A percentile compares a stretch with the other conserved stretches of the same genome.
phyloP scores from a whole-genome alignment of 768 basidiomycete genomes.

The Mycena belliarum region DNA sequence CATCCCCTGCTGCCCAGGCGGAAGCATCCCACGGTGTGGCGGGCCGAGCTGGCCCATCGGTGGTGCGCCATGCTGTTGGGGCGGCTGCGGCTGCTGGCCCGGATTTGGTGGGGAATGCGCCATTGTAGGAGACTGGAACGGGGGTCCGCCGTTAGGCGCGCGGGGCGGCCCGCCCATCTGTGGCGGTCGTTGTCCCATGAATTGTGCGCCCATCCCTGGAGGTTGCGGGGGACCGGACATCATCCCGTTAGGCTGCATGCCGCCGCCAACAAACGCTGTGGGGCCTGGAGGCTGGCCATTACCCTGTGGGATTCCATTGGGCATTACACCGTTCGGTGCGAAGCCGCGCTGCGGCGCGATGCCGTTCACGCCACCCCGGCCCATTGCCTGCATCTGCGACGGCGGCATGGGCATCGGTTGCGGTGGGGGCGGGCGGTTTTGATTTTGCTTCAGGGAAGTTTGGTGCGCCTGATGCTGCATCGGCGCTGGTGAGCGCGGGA shows the following conservation, averaged over 20 bases:
- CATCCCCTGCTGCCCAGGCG: constrained; percentile 43
- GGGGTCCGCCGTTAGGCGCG: constrained; percentile 43
- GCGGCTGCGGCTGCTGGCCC: constrained; percentile 22
- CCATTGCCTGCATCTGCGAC: constrained; percentile 23
- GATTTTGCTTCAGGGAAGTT: constrained; percentile 18
- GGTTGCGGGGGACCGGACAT: constrained; percentile 25
- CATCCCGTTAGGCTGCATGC: constrained; percentile 25
- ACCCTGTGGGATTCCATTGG: constrained; percentile 30
- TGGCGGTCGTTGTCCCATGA: constrained; percentile 36
- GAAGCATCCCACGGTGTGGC: constrained; percentile 54
- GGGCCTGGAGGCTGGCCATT: constrained; percentile 26
- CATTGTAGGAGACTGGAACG: constrained; percentile 68
- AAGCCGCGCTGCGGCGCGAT: constrained; percentile 23
- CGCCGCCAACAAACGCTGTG: constrained; percentile 35
- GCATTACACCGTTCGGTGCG: constrained; percentile 28
- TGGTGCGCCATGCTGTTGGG: constrained; percentile 31
- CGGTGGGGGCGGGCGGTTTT: constrained; percentile 26
- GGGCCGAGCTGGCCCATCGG: constrained; percentile 54
- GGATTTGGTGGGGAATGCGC: constrained; percentile 58
- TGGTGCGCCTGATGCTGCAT: constrained; percentile 39
- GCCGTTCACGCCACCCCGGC: constrained; percentile 26
- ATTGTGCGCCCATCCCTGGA: constrained; percentile 27
- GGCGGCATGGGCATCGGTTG: constrained; percentile 14
- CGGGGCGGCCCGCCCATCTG: constrained; percentile 38
- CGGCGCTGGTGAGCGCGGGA: constrained; percentile 13